Evolutionary conservation across 331 rosid genomes (phyloP).

Genomic region (Saraca asoca): DNA sequence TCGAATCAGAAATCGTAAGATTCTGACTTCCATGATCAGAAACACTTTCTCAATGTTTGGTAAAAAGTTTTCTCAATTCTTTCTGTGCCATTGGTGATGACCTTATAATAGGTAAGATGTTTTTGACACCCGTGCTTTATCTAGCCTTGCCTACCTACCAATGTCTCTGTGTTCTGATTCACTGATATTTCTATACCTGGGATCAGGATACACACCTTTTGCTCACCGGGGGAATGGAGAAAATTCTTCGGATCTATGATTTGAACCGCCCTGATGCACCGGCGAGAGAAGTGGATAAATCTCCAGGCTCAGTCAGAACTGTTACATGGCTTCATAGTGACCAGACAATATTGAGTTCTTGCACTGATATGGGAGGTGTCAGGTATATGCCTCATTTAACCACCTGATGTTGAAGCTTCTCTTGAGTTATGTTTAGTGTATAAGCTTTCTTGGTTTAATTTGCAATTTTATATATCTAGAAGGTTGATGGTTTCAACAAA

Average conservation of each 20-base stretch:
- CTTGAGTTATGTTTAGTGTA: neutral
- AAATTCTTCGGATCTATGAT: constrained; percentile 87
- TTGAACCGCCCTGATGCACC: constrained; percentile 93
- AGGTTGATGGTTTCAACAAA: constrained; percentile 20
- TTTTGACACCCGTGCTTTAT: constrained; percentile 8
- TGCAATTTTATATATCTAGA: neutral
- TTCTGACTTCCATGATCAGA: no score
- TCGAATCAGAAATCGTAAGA: no score
- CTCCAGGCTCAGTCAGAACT: constrained; percentile 95
- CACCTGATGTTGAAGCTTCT: constrained; percentile 17
- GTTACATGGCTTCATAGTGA: constrained; percentile 97
- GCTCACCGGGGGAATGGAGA: constrained; percentile 93
- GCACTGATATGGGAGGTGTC: constrained; percentile 95
- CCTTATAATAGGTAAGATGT: no score
- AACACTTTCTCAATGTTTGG: neutral
- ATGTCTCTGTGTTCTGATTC: neutral
- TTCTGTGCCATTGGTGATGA: no score
- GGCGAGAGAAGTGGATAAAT: constrained; percentile 91
- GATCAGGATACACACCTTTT: constrained; percentile 87
- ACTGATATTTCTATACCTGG: constrained; percentile 29
- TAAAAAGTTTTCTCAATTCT: neutral
- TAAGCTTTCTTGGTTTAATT: constrained; percentile 1
- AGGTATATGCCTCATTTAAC: constrained; percentile 48
- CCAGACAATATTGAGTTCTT: constrained; percentile 94
- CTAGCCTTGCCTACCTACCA: neutral